These are phyloP conservation scores for Lepidium sativum DNA, from an alignment of 345 rosid species.

Conservation along the genomic window DNA sequence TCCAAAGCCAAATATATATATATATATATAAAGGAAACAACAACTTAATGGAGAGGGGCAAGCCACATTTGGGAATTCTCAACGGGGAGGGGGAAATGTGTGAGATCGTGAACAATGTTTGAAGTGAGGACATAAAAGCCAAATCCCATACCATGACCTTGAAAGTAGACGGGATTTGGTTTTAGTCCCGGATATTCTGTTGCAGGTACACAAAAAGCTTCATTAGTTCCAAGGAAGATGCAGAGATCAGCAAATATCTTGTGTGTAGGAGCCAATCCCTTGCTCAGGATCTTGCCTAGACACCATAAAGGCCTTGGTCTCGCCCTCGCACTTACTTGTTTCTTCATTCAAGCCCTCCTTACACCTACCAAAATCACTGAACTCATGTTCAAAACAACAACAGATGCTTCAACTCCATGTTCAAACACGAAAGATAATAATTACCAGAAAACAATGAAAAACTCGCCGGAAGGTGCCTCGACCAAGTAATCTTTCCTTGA, in stretches of 20 bases:
- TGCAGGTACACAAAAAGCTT: not conserved
- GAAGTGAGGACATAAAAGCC: not conserved
- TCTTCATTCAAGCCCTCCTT: too few relatives aligned
- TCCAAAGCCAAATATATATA: too few relatives aligned
- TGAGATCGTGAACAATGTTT: not conserved
- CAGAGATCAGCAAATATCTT: slow-evolving; percentile 15
- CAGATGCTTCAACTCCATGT: too few relatives aligned
- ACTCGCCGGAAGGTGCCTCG: slow-evolving; percentile 4
- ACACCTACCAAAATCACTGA: not conserved
- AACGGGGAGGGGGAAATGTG: not conserved
- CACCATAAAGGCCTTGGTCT: not conserved
- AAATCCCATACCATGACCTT: not conserved
- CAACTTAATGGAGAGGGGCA: not conserved
- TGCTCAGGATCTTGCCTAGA: slow-evolving; percentile 1
- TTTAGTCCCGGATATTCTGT: not conserved
- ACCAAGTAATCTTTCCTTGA: not conserved
- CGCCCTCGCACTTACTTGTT: too few relatives aligned
- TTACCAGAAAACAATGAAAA: slow-evolving; percentile 9
- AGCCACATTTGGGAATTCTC: not conserved
- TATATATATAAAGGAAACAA: too few relatives aligned
- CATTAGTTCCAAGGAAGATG: not conserved
- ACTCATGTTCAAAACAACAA: not conserved
- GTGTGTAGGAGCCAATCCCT: not conserved
- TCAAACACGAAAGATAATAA: too few relatives aligned
- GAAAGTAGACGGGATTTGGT: not conserved